A percentile compares a stretch with the other conserved stretches of the same genome.
Conservation (phyloP, 73 alveolate species). For the Stentor roeselii region DNA sequence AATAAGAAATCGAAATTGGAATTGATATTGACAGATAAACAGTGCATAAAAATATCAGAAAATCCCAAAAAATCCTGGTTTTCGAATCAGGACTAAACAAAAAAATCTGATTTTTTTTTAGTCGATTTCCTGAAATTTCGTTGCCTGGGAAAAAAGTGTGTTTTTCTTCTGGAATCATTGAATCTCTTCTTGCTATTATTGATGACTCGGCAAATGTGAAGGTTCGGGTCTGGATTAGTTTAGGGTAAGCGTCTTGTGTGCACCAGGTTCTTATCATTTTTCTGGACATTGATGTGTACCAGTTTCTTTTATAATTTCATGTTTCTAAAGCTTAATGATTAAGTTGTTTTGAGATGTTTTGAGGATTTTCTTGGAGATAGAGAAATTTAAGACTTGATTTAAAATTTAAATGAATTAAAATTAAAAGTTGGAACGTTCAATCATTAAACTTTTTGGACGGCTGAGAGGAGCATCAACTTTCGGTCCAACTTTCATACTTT, state of each 20-base stretch:
- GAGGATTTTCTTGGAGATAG: too few species aligned
- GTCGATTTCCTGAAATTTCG: not conserved
- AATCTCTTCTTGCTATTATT: not conserved
- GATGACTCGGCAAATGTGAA: not conserved
- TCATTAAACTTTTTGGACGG: too few species aligned
- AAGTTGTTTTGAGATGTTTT: too few species aligned
- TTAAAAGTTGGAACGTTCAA: too few species aligned
- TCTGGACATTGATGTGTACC: not conserved
- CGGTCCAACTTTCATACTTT: too few species aligned
- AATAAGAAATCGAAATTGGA: not conserved
- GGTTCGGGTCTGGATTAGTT: not conserved
- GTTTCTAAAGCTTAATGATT: too few species aligned
- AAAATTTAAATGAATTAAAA: too few species aligned
- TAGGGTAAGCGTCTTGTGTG: not conserved
- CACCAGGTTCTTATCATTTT: not conserved
- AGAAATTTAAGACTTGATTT: too few species aligned
- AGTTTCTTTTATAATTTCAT: too few species aligned
- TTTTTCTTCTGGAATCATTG: not conserved
- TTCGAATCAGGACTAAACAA: not conserved
- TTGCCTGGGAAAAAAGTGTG: conserved; percentile 6
- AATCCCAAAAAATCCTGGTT: not conserved
- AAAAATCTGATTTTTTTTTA: too few species aligned
- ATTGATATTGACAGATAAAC: not conserved
- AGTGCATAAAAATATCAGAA: not conserved
- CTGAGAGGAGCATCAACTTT: too few species aligned